Base-by-base conservation (phyloP, 495 filamentous ascomycete genomes). In the Venustampulla echinocandica region DNA sequence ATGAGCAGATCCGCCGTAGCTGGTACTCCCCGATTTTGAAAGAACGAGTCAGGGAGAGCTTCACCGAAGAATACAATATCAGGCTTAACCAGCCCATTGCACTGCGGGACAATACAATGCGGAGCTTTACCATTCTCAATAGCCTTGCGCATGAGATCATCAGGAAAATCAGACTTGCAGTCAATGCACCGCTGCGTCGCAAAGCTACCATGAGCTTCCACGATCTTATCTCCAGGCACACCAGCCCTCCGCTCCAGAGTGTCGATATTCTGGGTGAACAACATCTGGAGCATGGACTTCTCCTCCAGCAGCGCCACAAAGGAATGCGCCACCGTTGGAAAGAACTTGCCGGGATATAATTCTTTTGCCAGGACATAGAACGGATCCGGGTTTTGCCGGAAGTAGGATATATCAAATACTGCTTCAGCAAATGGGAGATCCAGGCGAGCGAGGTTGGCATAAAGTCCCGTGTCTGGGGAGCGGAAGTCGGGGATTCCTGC, bases 241-340 rank as follows among this genome's bases (percentile, higher is more conserved):
- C 92, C 92, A 7, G 92, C 93, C 54, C 78, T 73, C 24, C 90
- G 79, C 64, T 98, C 92, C 18, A 98, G 74, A 56, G 85, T 89
- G 67, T 98, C 92, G 56, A 98, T 95, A 61, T 98, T 98, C 62
- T 98, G 92, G 4, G 93, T 95, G 66, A 95, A 98, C 32, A 89
- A 74, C 67, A 87, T 90, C 53, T 85, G 65, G 11, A 98, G 68
- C 23, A 89, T 67, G 4, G 79, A 77, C 65, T 90, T 92, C 36
- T 84, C 68, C 24, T 86, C 73, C 11, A 95, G 76, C 23, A 84
- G 56, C 9, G 76, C 75, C 48, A 96, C 78, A 57, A 95, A 94
- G 3, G 72, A 74, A 61, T 94, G 87, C 2, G 85, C 77, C 45
- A 94, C 67, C 2, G 89, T 97, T 2, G 93, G 93, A 44, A 79